Percentiles rank a stretch among this genome's conserved stretches.
phyloP scores from a whole-genome alignment of 2,329 filamentous ascomycete species.

The Ustulina deusta region DNA sequence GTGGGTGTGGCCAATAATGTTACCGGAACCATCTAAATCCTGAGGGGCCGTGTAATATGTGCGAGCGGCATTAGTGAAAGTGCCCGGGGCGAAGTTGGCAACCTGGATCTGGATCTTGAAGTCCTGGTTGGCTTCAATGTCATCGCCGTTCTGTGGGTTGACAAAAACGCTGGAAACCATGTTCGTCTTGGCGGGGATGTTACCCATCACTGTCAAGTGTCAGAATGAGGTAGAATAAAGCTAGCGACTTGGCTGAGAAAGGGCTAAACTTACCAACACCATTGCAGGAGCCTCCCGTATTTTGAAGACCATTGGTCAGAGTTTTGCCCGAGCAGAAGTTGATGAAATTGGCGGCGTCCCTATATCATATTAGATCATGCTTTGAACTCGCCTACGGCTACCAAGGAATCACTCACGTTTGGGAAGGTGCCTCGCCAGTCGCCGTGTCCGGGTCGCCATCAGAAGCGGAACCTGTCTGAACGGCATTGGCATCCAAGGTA shows the following conservation, averaged over 20 bases:
- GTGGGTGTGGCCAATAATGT: slow-evolving; percentile 70
- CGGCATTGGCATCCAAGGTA: slow-evolving; percentile 57
- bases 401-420: slow-evolving; percentile 60
- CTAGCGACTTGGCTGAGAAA: background rate
- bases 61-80: slow-evolving; percentile 69
- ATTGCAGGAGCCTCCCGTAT: slow-evolving; percentile 71
- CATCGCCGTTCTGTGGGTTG: slow-evolving; percentile 64
- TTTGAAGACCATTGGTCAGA: slow-evolving; percentile 71
- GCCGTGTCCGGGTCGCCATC: slow-evolving; percentile 49
- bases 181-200: slow-evolving; percentile 65
- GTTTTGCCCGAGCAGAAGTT: slow-evolving; percentile 69
- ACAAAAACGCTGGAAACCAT: slow-evolving; percentile 70
- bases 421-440: slow-evolving; percentile 64
- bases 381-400: background rate
- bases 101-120: slow-evolving; percentile 68
- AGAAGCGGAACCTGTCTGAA: slow-evolving; percentile 63
- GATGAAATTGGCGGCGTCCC: slow-evolving; percentile 71
- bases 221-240: slow-evolving; percentile 3
- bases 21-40: slow-evolving; percentile 60
- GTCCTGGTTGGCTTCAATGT: slow-evolving; percentile 59
- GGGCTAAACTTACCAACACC: slow-evolving; percentile 63
- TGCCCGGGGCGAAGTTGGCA: slow-evolving; percentile 66
- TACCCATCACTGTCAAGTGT: slow-evolving; percentile 65
- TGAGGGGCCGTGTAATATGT: slow-evolving; percentile 74
- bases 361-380: slow-evolving; percentile 50